These are phyloP conservation scores for Fusarium abutilonis DNA, from an alignment of 2,329 filamentous ascomycete genomes.

Conservation along the genomic window DNA sequence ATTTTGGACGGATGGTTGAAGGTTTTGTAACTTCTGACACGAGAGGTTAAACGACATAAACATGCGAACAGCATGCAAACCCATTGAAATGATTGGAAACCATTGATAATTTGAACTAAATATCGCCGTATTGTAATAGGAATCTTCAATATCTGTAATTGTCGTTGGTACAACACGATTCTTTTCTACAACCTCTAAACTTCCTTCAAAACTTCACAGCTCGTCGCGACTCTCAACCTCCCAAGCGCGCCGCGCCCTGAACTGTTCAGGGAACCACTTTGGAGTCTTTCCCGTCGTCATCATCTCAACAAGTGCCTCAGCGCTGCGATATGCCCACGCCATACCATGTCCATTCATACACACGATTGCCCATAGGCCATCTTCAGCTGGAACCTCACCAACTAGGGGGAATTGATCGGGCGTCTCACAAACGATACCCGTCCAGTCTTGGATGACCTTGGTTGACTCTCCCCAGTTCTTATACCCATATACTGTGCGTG, in stretches of 20 bases:
- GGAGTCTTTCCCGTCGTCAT: conserved; percentile 27
- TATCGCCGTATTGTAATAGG: too few relatives aligned
- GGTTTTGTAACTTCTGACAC: too few relatives aligned
- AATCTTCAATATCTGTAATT: too few relatives aligned
- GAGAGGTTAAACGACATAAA: too few relatives aligned
- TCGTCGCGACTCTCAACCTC: conserved; percentile 2
- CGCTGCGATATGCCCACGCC: conserved; percentile 29
- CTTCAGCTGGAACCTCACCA: conserved; percentile 20
- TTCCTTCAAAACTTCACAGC: background rate
- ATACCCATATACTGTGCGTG: conserved; percentile 10
- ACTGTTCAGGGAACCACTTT: conserved; percentile 28
- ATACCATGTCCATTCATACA: conserved; percentile 31
- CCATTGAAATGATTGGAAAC: too few relatives aligned
- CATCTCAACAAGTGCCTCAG: conserved; percentile 29
- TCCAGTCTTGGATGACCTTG: conserved; percentile 24
- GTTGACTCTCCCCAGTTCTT: conserved; percentile 26
- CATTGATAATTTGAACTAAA: too few relatives aligned
- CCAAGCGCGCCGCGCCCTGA: conserved; percentile 25
- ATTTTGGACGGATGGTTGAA: too few relatives aligned
- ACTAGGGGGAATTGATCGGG: conserved; percentile 22
- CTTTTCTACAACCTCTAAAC: too few relatives aligned
- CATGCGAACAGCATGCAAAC: too few relatives aligned
- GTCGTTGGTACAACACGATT: too few relatives aligned
- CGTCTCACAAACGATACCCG: conserved; percentile 19
- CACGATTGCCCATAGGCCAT: conserved; percentile 25